phyloP scores from a whole-genome alignment of 768 basidiomycete genomes.

The Naganishia vaughanmartiniae region DNA sequence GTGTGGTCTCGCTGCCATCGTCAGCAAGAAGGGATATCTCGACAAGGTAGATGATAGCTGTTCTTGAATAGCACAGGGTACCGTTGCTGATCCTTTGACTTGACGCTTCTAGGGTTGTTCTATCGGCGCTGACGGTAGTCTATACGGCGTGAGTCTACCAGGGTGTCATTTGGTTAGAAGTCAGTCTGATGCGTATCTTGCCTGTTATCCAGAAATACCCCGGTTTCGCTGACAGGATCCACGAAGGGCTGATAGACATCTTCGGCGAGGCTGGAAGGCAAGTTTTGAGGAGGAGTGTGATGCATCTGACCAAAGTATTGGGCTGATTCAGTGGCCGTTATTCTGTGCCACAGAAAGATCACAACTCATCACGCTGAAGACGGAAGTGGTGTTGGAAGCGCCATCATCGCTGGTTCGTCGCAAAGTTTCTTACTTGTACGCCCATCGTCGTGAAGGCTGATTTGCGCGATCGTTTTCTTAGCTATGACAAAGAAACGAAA shows the following conservation, averaged over 20 bases:
- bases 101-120: constrained; percentile 41
- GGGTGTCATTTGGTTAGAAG: background rate
- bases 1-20: constrained; percentile 95
- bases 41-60: constrained; percentile 61
- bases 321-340: too few relatives aligned
- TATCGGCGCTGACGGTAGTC: constrained; percentile 88
- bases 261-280: constrained; percentile 94
- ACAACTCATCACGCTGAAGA: constrained; percentile 81
- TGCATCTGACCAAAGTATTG: background rate
- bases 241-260: constrained; percentile 86
- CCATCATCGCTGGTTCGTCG: constrained; percentile 78
- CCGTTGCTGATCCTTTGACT: background rate
- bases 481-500: constrained; percentile 87
- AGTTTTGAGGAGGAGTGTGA: constrained; percentile 45
- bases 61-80: constrained; percentile 54
- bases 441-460: constrained; percentile 14
- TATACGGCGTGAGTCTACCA: background rate
- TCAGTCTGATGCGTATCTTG: background rate
- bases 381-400: constrained; percentile 90
- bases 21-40: constrained; percentile 87
- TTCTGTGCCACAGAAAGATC: constrained; percentile 58
- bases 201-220: constrained; percentile 81
- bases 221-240: constrained; percentile 85
- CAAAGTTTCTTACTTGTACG: background rate
- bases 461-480: background rate